Evolutionary conservation across 1,284 basidiomycete species (phyloP).

Genomic region (Mycosarcoma mackinlayi): DNA sequence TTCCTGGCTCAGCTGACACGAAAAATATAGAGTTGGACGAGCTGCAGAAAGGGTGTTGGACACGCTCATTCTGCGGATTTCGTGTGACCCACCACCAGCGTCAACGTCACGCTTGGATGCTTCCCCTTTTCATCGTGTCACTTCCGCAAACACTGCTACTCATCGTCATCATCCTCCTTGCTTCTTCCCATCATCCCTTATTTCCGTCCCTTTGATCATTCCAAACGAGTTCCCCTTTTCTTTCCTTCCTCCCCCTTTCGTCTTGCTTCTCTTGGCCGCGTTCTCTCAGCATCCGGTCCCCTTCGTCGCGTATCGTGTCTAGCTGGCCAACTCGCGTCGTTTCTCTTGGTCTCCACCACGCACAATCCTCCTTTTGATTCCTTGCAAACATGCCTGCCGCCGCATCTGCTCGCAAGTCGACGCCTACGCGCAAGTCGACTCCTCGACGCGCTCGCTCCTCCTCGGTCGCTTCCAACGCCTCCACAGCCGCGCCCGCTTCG

Average conservation of each 20-base stretch:
- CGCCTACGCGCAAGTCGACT: slow-evolving; percentile 55
- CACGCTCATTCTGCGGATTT: no score
- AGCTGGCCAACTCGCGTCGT: slow-evolving; percentile 1
- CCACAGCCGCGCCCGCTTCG: slow-evolving; percentile 39
- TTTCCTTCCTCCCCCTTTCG: background rate
- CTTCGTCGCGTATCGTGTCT: slow-evolving; percentile 6
- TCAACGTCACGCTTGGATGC: no score
- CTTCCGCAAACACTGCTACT: slow-evolving; percentile 18
- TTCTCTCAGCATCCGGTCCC: background rate
- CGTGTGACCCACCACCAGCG: no score
- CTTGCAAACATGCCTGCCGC: slow-evolving; percentile 36
- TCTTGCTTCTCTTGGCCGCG: background rate
- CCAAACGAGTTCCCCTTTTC: no score
- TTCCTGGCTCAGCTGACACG: slow-evolving; percentile 12
- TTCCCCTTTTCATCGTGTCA: background rate
- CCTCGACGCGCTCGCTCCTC: slow-evolving; percentile 62
- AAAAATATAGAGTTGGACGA: slow-evolving; percentile 18
- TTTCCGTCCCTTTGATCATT: background rate
- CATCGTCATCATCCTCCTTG: slow-evolving; percentile 6
- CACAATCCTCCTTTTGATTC: background rate
- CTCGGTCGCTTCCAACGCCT: slow-evolving; percentile 60
- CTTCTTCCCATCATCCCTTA: slow-evolving; percentile 1
- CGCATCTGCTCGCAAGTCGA: slow-evolving; percentile 40
- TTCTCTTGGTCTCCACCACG: background rate
- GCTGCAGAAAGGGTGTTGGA: slow-evolving; percentile 3